Percentiles rank a stretch among this genome's conserved stretches.
Conservation (phyloP, 1,284 basidiomycete species). For the Neotropicomus parvogracilis region DNA sequence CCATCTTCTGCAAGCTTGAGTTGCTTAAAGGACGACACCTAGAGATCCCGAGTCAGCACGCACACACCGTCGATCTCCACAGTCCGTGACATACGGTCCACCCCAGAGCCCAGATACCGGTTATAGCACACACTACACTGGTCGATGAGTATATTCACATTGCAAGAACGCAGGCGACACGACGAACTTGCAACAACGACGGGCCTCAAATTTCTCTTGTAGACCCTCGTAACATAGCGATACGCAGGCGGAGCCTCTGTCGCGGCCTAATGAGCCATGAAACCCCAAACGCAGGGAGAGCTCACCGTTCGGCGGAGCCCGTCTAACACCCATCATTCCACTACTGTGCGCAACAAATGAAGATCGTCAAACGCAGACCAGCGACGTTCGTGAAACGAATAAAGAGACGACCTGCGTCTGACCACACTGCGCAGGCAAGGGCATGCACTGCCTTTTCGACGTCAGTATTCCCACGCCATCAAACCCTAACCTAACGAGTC, state of each 20-base stretch:
- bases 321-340: slow-evolving; percentile 17
- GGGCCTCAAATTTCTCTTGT: slow-evolving; percentile 54
- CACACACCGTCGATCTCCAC: not conserved
- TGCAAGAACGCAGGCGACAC: slow-evolving; percentile 17
- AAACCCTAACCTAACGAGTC: slow-evolving; percentile 1
- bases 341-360: not conserved
- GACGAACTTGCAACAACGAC: slow-evolving; percentile 53
- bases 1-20: slow-evolving; percentile 46
- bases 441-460: slow-evolving; percentile 6
- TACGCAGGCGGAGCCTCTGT: slow-evolving; percentile 56
- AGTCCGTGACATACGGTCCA: slow-evolving; percentile 46
- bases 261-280: not conserved
- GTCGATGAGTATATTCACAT: slow-evolving; percentile 1
- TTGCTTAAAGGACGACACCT: slow-evolving; percentile 61
- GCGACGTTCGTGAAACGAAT: slow-evolving; percentile 3
- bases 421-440: slow-evolving; percentile 1
- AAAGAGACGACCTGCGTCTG: not conserved
- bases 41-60: not conserved
- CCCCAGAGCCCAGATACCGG: slow-evolving; percentile 56
- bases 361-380: not conserved
- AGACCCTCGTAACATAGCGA: slow-evolving; percentile 53
- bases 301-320: slow-evolving; percentile 17
- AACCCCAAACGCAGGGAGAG: not conserved
- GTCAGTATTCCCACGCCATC: slow-evolving; percentile 28
- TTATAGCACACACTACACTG: slow-evolving; percentile 42